Evolutionary conservation across 2,329 filamentous ascomycete species (phyloP).

Genomic region (Exophiala xenobiotica): DNA sequence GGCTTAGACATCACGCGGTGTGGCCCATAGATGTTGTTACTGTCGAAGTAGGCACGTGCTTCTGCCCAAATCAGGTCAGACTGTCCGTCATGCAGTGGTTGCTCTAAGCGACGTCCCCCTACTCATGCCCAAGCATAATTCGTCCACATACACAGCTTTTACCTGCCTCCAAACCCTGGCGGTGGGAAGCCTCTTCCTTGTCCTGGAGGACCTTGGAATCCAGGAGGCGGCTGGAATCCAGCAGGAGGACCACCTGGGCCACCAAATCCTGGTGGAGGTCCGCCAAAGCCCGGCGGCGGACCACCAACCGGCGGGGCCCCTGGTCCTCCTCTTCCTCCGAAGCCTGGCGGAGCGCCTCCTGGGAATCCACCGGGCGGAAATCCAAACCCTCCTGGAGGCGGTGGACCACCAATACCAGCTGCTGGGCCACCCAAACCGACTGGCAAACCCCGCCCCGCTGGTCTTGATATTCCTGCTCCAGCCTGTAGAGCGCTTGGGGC

Average conservation of each 20-base stretch:
- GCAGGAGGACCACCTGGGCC: slow-evolving; percentile 33
- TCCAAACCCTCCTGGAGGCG: slow-evolving; percentile 50
- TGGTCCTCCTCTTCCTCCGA: slow-evolving; percentile 16
- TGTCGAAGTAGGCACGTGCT: too few relatives aligned
- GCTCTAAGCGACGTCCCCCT: neutral
- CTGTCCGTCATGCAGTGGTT: neutral
- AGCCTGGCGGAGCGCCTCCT: slow-evolving; percentile 19
- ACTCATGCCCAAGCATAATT: neutral
- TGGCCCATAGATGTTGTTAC: too few relatives aligned
- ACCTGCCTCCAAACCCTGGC: slow-evolving; percentile 47
- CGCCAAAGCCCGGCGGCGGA: slow-evolving; percentile 49
- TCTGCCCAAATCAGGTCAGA: too few relatives aligned
- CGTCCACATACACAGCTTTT: neutral
- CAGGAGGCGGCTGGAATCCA: slow-evolving; percentile 61
- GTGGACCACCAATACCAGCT: slow-evolving; percentile 78
- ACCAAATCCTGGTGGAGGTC: slow-evolving; percentile 41
- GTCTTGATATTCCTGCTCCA: slow-evolving; percentile 85
- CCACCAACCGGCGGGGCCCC: slow-evolving; percentile 28
- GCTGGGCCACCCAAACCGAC: slow-evolving; percentile 86
- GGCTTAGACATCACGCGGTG: too few relatives aligned
- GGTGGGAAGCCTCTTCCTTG: slow-evolving; percentile 54
- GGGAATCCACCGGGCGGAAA: slow-evolving; percentile 40
- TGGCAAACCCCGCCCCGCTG: slow-evolving; percentile 80
- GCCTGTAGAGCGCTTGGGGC: slow-evolving; percentile 64
- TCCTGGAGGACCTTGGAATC: slow-evolving; percentile 71